Percentiles rank a stretch among this genome's conserved stretches.
These are phyloP conservation scores for Arthrobotrys iridis DNA, from an alignment of 2,329 filamentous ascomycete species.

Conservation along the genomic window DNA sequence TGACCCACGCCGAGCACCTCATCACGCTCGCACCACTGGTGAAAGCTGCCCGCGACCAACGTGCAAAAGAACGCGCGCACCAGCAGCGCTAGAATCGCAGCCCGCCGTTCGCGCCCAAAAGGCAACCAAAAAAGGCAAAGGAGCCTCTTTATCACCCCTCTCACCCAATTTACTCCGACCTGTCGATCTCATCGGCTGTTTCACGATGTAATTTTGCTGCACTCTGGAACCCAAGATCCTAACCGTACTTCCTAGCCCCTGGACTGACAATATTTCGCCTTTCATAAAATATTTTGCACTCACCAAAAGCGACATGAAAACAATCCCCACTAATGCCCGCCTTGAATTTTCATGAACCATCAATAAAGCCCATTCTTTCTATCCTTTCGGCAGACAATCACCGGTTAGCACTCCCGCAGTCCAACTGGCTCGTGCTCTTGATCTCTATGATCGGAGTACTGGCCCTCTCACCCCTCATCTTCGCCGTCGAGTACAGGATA, in stretches of 20 bases:
- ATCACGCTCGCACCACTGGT: constrained; percentile 86
- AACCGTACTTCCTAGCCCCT: not conserved
- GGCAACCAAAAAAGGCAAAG: not conserved
- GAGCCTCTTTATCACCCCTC: not conserved
- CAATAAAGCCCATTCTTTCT: too few relatives aligned
- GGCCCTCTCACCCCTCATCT: not conserved
- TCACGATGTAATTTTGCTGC: not conserved
- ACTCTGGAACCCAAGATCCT: constrained; percentile 1
- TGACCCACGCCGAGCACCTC: constrained; percentile 78
- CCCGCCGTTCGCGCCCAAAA: not conserved
- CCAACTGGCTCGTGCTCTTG: too few relatives aligned
- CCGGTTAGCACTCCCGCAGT: too few relatives aligned
- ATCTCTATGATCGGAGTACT: too few relatives aligned
- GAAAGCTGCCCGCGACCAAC: constrained; percentile 81
- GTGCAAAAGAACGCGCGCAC: constrained; percentile 73
- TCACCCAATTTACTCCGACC: not conserved
- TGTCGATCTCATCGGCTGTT: not conserved
- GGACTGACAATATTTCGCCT: too few relatives aligned
- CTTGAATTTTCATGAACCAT: too few relatives aligned
- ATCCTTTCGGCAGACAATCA: too few relatives aligned
- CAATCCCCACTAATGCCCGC: too few relatives aligned
- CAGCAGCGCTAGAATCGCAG: constrained; percentile 33
- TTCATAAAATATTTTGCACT: too few relatives aligned
- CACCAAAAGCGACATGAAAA: too few relatives aligned
- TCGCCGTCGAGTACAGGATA: not conserved